Conservation (phyloP, 2,329 filamentous ascomycete species). For the Aspergillus sp. region DNA sequence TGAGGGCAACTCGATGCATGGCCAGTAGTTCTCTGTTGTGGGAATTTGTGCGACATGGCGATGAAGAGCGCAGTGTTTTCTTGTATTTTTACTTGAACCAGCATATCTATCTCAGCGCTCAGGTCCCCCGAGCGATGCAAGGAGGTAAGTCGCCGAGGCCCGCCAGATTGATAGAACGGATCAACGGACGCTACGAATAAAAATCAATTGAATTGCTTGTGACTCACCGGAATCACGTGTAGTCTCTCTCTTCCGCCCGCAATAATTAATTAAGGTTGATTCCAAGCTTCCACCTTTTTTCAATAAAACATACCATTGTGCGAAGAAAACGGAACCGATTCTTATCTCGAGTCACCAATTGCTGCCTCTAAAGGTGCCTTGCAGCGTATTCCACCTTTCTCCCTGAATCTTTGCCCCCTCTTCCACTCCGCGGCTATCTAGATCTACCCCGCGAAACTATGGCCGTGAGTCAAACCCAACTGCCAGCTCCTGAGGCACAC, state of each 20-base stretch:
- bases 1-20: not conserved
- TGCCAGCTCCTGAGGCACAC: constrained; percentile 10
- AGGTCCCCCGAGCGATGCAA: not conserved
- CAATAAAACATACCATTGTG: not conserved
- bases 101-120: not conserved
- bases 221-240: constrained; percentile 29
- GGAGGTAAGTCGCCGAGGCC: not conserved
- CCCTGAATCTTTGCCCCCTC: not conserved
- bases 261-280: not conserved
- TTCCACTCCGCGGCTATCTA: not conserved
- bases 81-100: not conserved
- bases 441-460: constrained; percentile 27
- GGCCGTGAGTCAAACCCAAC: constrained; percentile 31
- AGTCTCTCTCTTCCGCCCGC: not conserved
- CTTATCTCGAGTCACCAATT: not conserved
- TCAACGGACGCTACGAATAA: not conserved
- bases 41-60: not conserved
- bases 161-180: not conserved
- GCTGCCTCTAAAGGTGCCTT: not conserved
- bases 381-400: not conserved
- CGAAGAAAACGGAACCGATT: not conserved
- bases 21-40: not conserved
- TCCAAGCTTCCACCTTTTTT: constrained; percentile 3
- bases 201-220: not conserved
- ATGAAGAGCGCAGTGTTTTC: not conserved